phyloP scores from a whole-genome alignment of 2,329 filamentous ascomycete genomes.

The Lachnellula cervina region DNA sequence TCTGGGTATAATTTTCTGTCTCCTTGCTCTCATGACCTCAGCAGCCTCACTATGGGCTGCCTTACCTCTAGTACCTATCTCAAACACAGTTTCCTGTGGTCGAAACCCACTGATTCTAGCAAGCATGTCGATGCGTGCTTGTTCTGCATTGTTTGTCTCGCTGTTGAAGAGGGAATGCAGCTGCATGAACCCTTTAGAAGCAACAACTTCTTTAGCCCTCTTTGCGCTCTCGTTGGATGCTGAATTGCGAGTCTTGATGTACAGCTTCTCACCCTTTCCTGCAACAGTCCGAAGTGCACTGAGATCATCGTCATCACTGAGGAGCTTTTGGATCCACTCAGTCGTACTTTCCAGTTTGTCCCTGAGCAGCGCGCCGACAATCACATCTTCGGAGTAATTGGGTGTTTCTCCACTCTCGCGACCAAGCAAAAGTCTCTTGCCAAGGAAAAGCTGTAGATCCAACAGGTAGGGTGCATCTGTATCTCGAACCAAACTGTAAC shows the following conservation, averaged over 20 bases:
- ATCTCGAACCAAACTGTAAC: slow-evolving; percentile 85
- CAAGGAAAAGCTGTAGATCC: slow-evolving; percentile 90
- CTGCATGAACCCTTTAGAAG: slow-evolving; percentile 64
- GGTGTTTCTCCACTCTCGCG: slow-evolving; percentile 53
- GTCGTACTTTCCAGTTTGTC: slow-evolving; percentile 68
- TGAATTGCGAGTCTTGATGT: slow-evolving; percentile 82
- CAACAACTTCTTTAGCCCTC: slow-evolving; percentile 71
- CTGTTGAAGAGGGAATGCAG: slow-evolving; percentile 78
- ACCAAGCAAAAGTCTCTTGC: slow-evolving; percentile 75
- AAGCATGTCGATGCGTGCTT: slow-evolving; percentile 78
- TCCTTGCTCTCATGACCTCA: slow-evolving; percentile 69
- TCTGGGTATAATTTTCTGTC: slow-evolving; percentile 62
- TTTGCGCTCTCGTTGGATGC: slow-evolving; percentile 89
- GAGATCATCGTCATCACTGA: slow-evolving; percentile 73
- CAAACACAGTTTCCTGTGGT: slow-evolving; percentile 93
- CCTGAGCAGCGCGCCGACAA: slow-evolving; percentile 71
- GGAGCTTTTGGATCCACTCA: slow-evolving; percentile 78
- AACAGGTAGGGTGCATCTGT: slow-evolving; percentile 87
- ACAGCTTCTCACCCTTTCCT: slow-evolving; percentile 86
- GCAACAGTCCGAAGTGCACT: slow-evolving; percentile 66
- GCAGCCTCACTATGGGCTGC: slow-evolving; percentile 58
- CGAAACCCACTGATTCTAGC: slow-evolving; percentile 83
- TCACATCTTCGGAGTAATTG: slow-evolving; percentile 77
- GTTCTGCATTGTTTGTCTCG: slow-evolving; percentile 59
- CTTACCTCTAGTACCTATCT: slow-evolving; percentile 73